These are phyloP conservation scores for Candida gigantensis DNA, from an alignment of 1,139 yeast genomes.

Conservation along the genomic window DNA sequence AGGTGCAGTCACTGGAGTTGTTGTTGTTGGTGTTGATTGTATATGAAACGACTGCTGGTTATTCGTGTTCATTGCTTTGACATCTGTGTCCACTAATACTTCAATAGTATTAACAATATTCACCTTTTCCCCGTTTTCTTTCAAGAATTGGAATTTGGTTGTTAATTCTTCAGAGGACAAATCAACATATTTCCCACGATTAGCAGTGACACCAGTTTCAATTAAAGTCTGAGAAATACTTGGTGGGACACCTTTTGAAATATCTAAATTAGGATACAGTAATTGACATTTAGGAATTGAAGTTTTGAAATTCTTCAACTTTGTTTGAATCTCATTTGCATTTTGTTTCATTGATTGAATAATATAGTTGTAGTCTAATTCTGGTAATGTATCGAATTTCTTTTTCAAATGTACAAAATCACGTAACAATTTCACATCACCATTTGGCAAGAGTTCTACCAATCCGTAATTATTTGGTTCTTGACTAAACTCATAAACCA, in stretches of 20 bases:
- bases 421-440: constrained; percentile 52
- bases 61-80: constrained; percentile 7
- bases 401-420: constrained; percentile 56
- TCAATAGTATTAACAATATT: constrained; percentile 20
- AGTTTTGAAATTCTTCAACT: constrained; percentile 24
- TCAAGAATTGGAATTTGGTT: constrained; percentile 37
- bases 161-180: constrained; percentile 40
- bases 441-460: constrained; percentile 59
- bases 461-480: constrained; percentile 89
- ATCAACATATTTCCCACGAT: constrained; percentile 48
- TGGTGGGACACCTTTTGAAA: constrained; percentile 49
- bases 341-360: constrained; percentile 28
- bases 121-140: constrained; percentile 36
- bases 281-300: constrained; percentile 41
- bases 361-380: constrained; percentile 26
- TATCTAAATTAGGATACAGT: constrained; percentile 53
- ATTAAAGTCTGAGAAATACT: constrained; percentile 46
- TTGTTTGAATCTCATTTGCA: constrained; percentile 26
- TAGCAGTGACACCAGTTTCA: constrained; percentile 45
- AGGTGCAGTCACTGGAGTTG: neutral
- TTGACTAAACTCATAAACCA: constrained; percentile 88
- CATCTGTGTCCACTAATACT: constrained; percentile 23
- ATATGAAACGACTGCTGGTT: neutral
- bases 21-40: neutral
- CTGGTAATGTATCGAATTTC: constrained; percentile 42